These are phyloP conservation scores for Warburgia ugandensis DNA, from an alignment of 164 flowering plant genomes.

Conservation along the genomic window DNA sequence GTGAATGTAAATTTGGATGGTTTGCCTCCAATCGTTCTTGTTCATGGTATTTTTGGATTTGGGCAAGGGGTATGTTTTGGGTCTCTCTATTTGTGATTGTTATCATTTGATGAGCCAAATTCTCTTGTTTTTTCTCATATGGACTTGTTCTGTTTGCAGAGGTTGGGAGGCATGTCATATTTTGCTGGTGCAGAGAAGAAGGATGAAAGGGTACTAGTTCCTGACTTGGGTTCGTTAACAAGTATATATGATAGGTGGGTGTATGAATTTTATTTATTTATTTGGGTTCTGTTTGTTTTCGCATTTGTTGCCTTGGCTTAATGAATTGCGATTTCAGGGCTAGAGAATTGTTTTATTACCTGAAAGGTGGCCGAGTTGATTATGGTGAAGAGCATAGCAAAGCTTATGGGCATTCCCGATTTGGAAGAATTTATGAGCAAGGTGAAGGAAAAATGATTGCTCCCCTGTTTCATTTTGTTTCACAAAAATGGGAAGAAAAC, in stretches of 20 bases:
- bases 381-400: slow-evolving; percentile 94
- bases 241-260: slow-evolving; percentile 87
- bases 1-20: slow-evolving; percentile 14
- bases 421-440: slow-evolving; percentile 69
- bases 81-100: too few species aligned
- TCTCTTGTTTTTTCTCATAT: not conserved
- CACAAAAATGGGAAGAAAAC: too few species aligned
- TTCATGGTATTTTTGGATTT: slow-evolving; percentile 98
- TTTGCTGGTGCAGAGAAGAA: slow-evolving; percentile 98
- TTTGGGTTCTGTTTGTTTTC: not conserved
- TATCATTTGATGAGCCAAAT: not conserved
- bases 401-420: slow-evolving; percentile 73
- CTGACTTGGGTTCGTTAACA: slow-evolving; percentile 95
- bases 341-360: slow-evolving; percentile 83
- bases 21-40: slow-evolving; percentile 84
- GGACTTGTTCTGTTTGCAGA: slow-evolving; percentile 32
- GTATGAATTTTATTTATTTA: not conserved
- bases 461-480: not conserved
- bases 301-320: not conserved
- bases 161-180: slow-evolving; percentile 85
- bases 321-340: slow-evolving; percentile 52
- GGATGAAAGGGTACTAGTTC: slow-evolving; percentile 86
- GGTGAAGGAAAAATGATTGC: slow-evolving; percentile 27
- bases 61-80: slow-evolving; percentile 80
- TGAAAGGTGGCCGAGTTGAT: slow-evolving; percentile 96